Conservation (phyloP, 169 alveolate genomes). For the Cryptosporidium ubiquitum region DNA sequence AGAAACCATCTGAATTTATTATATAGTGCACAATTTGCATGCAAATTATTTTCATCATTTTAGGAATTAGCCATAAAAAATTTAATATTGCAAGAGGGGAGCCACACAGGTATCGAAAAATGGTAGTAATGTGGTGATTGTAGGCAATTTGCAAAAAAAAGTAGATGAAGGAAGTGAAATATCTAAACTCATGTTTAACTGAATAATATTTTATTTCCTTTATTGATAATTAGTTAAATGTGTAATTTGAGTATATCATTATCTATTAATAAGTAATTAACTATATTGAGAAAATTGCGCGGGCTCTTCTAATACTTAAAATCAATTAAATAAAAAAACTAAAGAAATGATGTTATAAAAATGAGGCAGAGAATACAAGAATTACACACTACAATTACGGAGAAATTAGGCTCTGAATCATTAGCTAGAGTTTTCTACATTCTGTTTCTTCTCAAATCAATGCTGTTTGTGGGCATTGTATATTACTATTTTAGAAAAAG, state of each 20-base stretch:
- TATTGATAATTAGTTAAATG: too few species aligned
- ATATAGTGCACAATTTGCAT: not conserved
- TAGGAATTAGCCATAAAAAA: not conserved
- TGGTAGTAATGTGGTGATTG: not conserved
- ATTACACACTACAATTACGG: not conserved
- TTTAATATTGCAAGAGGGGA: too few species aligned
- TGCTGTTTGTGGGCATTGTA: not conserved
- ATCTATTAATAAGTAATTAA: too few species aligned
- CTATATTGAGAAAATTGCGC: not conserved
- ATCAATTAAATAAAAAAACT: not conserved
- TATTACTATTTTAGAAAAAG: not conserved
- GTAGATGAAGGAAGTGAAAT: too few species aligned
- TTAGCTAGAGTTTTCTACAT: not conserved
- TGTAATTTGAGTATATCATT: too few species aligned
- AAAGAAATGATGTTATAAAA: not conserved
- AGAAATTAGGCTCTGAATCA: not conserved
- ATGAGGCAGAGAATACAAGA: not conserved
- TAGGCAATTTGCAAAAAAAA: too few species aligned
- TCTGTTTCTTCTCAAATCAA: not conserved
- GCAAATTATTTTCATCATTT: not conserved
- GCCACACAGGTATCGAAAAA: not conserved
- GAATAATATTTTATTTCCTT: too few species aligned
- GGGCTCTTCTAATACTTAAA: not conserved
- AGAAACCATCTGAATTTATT: too few species aligned
- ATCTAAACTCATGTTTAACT: too few species aligned